phyloP scores from a whole-genome alignment of 192 early-diverging fungal species.

The Gigaspora rosea region DNA sequence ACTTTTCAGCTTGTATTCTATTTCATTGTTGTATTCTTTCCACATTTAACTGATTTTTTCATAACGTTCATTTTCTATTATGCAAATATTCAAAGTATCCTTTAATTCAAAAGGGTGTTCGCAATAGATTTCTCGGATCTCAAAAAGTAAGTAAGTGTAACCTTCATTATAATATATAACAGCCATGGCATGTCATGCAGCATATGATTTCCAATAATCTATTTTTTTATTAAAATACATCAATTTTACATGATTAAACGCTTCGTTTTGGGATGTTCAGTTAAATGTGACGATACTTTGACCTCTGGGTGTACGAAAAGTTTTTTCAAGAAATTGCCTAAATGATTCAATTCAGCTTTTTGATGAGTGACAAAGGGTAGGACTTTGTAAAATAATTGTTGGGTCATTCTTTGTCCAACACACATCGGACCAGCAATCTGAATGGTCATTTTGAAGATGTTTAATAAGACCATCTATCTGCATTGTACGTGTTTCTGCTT shows the following conservation, averaged over 20 bases:
- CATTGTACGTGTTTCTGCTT: not conserved
- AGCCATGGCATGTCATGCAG: not conserved
- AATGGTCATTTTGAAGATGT: not conserved
- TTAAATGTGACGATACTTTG: not conserved
- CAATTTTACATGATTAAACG: not conserved
- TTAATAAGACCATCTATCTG: not conserved
- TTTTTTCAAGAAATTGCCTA: not conserved
- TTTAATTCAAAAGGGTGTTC: not conserved
- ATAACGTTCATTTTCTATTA: not conserved
- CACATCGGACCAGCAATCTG: not conserved
- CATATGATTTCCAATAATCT: constrained; percentile 1
- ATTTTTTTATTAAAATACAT: not conserved
- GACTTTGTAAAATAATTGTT: not conserved
- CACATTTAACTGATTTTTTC: not conserved
- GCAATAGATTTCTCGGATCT: too few relatives aligned
- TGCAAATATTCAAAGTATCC: not conserved
- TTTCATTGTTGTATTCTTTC: not conserved
- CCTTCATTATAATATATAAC: not conserved
- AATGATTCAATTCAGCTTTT: not conserved
- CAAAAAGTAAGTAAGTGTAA: not conserved
- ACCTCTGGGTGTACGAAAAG: not conserved
- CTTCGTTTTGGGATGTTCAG: not conserved
- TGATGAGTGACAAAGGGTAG: not conserved
- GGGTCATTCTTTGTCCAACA: constrained; percentile 4
- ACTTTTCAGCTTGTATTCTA: not conserved